A percentile compares a stretch with the other conserved stretches of the same genome.
These are phyloP conservation scores for Aspergillaceae sp. DNA, from an alignment of 2,329 filamentous ascomycete genomes.

Conservation along the genomic window DNA sequence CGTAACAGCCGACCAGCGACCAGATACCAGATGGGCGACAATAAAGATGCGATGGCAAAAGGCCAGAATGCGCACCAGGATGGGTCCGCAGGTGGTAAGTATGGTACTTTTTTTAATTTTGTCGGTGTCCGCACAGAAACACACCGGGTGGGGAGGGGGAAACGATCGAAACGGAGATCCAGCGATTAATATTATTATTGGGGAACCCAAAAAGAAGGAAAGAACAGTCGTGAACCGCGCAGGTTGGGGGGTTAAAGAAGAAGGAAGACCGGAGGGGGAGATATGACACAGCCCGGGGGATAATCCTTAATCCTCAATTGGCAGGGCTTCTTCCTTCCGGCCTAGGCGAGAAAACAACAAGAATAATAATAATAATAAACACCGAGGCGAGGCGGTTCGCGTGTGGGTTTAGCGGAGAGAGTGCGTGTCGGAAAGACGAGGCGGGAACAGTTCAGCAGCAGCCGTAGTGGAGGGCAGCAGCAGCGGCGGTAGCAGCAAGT, in stretches of 20 bases:
- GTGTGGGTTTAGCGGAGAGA: background rate
- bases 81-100: conserved; percentile 1
- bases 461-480: too few species aligned
- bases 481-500: background rate
- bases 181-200: background rate
- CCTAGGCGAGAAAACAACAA: conserved; percentile 8
- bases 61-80: conserved; percentile 2
- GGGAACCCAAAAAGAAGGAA: background rate
- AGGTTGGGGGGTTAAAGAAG: background rate
- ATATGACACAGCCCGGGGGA: too few species aligned
- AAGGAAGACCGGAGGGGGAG: background rate
- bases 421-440: conserved; percentile 3
- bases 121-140: conserved; percentile 4
- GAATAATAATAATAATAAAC: conserved; percentile 8
- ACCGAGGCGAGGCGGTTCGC: background rate
- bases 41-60: conserved; percentile 7
- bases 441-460: too few species aligned
- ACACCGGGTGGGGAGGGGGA: background rate
- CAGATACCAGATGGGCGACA: background rate
- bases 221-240: background rate
- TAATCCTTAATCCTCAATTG: background rate
- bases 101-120: background rate
- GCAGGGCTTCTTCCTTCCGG: background rate
- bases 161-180: background rate
- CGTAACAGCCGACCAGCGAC: conserved; percentile 26